Evolutionary conservation across 2,329 filamentous ascomycete genomes (phyloP).

Genomic region (Claviceps maximensis): DNA sequence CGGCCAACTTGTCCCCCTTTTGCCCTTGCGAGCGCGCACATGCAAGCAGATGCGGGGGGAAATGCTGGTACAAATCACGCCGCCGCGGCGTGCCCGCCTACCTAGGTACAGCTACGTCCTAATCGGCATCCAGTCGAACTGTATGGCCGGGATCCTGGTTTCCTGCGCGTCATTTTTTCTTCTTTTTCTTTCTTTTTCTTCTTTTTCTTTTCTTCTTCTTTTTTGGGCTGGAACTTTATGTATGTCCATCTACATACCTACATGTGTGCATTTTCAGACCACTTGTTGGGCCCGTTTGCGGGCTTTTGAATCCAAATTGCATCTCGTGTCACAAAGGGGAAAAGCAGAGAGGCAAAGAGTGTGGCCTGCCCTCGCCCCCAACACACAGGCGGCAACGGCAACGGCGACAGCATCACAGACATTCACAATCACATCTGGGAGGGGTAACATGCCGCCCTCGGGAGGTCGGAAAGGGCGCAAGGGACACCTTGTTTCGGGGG

Average conservation of each 20-base stretch:
- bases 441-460: background rate
- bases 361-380: too few species aligned
- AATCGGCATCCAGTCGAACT: background rate
- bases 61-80: too few species aligned
- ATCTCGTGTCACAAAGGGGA: too few species aligned
- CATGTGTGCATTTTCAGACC: background rate
- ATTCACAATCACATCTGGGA: background rate
- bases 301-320: too few species aligned
- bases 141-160: conserved; percentile 5
- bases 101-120: too few species aligned
- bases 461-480: background rate
- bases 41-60: too few species aligned
- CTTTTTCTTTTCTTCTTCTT: background rate
- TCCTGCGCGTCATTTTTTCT: background rate
- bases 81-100: background rate
- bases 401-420: too few species aligned
- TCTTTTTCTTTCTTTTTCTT: background rate
- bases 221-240: background rate
- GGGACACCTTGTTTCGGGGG: background rate
- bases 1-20: background rate
- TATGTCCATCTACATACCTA: background rate
- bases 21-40: too few species aligned
- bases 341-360: too few species aligned
- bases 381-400: too few species aligned
- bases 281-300: background rate